Base-by-base conservation (phyloP, 305 asterid genomes). In the Ruellia speciosa region DNA sequence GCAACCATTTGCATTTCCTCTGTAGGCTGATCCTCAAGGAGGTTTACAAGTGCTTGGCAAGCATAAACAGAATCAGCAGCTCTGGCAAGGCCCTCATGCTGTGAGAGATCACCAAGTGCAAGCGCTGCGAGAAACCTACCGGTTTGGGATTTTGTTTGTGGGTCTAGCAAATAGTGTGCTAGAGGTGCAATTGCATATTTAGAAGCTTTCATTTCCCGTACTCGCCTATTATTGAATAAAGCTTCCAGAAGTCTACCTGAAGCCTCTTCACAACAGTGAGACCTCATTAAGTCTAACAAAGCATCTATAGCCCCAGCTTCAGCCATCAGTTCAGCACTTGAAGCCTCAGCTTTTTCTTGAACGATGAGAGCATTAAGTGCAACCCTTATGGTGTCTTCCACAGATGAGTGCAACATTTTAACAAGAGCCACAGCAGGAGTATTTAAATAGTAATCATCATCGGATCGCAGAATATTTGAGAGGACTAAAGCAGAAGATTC, bases 21-120 rank as follows among this genome's bases (percentile, higher is more conserved):
- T n/a, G 92, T 78, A n/a, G 86, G 81, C 66, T 88, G 90, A 63
- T 84, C 88, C 68, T 80, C 79, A 40, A 89, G 95, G 65, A 84
- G 59, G 50, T 59, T 74, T 58, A 84, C 70, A 52, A 89, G 66
- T 59, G 97, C 89, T 66, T 84, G 87, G 61, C 95, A 89, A 18
- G 95, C 97, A 59, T 77, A 72, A 73, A 65, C 86, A 61, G 95
- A 76, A 72, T 79, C 83, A 75, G 81, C 84, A 53, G 92, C 73
- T 71, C 90, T 75, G 28, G 97, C 86, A 51, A 85, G 88, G 63
- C 95, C 94, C 71, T 86, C 94, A 46, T 88, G 94, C 72, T 86
- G 96, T 7, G 96, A 88, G 65, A 88, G 94, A 59, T 88, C 81
- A 46, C 96, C 94, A 54, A 88, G 94, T 62, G 94, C 80, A 61